Conservation (phyloP, 2,329 filamentous ascomycete genomes). For the Boeremia exigua region DNA sequence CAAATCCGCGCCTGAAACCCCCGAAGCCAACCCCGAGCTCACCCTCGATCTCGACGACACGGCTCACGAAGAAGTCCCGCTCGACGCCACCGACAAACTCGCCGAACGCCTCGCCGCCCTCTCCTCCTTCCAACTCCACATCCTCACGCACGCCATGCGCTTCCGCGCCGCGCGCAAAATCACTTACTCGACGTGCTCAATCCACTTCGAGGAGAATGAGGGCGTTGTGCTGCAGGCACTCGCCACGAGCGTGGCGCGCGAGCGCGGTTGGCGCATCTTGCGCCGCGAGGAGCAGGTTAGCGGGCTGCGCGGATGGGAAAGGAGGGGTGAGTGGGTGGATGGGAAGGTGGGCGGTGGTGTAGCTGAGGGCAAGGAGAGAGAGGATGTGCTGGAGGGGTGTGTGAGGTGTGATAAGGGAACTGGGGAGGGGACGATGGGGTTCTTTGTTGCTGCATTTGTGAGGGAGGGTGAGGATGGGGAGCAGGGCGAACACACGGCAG, state of each 20-base stretch:
- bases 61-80: constrained; percentile 48
- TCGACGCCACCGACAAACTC: constrained; percentile 36
- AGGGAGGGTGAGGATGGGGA: constrained; percentile 53
- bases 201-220: constrained; percentile 89
- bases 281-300: constrained; percentile 73
- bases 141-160: constrained; percentile 81
- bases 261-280: constrained; percentile 79
- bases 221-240: constrained; percentile 77
- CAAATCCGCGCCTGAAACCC: neutral
- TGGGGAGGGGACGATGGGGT: constrained; percentile 86
- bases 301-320: constrained; percentile 78
- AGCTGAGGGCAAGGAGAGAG: constrained; percentile 19
- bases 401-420: constrained; percentile 83
- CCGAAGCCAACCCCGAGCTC: constrained; percentile 1
- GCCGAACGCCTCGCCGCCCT: constrained; percentile 72
- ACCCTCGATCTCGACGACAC: constrained; percentile 38
- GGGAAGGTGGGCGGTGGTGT: constrained; percentile 49
- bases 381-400: constrained; percentile 70
- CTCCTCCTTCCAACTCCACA: constrained; percentile 78
- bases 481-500: no score
- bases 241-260: constrained; percentile 67
- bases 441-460: constrained; percentile 91
- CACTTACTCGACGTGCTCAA: constrained; percentile 92
- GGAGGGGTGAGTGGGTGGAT: constrained; percentile 59
- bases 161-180: constrained; percentile 74